A percentile compares a stretch with the other conserved stretches of the same genome.
These are phyloP conservation scores for Monascus purpureus DNA, from an alignment of 495 filamentous ascomycete genomes.

Conservation along the genomic window DNA sequence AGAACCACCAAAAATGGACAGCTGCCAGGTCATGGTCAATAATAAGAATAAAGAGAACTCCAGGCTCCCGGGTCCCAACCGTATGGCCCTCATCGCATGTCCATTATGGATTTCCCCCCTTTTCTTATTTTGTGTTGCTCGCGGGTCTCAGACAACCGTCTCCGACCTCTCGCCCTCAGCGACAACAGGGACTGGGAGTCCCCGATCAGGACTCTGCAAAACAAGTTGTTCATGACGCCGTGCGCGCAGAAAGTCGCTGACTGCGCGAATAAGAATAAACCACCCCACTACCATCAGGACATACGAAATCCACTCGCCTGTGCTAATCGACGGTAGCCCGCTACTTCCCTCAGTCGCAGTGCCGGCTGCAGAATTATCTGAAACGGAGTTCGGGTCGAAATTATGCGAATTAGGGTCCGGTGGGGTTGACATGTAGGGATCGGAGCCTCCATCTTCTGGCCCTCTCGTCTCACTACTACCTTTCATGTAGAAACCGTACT, in stretches of 20 bases:
- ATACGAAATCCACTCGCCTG: conserved; percentile 84
- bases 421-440: conserved; percentile 41
- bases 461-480: conserved; percentile 32
- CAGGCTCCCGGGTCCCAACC: conserved; percentile 9
- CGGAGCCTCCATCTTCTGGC: conserved; percentile 34
- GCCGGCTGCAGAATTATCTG: conserved; percentile 17
- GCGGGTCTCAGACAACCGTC: conserved; percentile 62
- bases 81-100: too few species aligned
- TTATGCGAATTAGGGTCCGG: conserved; percentile 81
- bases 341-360: conserved; percentile 15
- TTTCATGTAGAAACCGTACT: conserved; percentile 94
- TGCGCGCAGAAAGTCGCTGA: conserved; percentile 77
- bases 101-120: too few species aligned
- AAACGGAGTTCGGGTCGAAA: conserved; percentile 61
- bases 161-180: conserved; percentile 77
- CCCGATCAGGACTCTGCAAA: conserved; percentile 84
- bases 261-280: conserved; percentile 86
- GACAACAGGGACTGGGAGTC: conserved; percentile 73
- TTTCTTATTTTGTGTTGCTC: too few species aligned
- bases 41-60: conserved; percentile 9
- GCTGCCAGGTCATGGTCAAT: too few species aligned
- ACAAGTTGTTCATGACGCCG: conserved; percentile 85
- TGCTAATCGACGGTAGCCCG: conserved; percentile 38
- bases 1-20: conserved; percentile 7
- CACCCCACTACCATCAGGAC: conserved; percentile 93